These are phyloP conservation scores for Trichophyton verrucosum DNA, from an alignment of 2,329 filamentous ascomycete species.

Conservation along the genomic window DNA sequence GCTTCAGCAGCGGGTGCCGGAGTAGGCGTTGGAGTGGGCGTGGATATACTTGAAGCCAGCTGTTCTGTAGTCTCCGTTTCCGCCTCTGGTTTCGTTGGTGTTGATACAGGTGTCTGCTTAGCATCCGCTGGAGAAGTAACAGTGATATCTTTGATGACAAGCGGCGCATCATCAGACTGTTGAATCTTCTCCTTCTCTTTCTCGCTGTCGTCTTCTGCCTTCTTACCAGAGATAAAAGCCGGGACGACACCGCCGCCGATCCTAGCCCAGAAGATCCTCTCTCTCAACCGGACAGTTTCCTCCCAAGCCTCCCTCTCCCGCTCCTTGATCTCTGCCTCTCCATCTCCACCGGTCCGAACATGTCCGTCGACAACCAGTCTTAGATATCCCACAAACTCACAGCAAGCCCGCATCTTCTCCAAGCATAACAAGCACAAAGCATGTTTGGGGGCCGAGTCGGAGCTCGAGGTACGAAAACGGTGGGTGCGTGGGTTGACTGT, in stretches of 20 bases:
- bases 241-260: slow-evolving; percentile 86
- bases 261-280: slow-evolving; percentile 95
- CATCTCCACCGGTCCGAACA: slow-evolving; percentile 61
- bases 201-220: background rate
- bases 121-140: background rate
- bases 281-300: slow-evolving; percentile 75
- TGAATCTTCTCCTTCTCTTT: background rate
- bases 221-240: slow-evolving; percentile 27
- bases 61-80: background rate
- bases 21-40: background rate
- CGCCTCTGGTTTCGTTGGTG: background rate
- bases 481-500: slow-evolving; percentile 66
- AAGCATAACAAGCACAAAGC: slow-evolving; percentile 84
- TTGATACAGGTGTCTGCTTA: background rate
- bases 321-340: slow-evolving; percentile 46
- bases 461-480: slow-evolving; percentile 79
- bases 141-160: background rate
- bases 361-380: slow-evolving; percentile 86
- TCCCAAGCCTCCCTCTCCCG: slow-evolving; percentile 78
- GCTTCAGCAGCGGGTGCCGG: background rate
- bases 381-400: slow-evolving; percentile 85
- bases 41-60: background rate
- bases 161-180: background rate
- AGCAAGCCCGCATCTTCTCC: slow-evolving; percentile 68
- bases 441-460: slow-evolving; percentile 74